phyloP scores from a whole-genome alignment of 352 stramenopile genomes.

The Globisporangium yorkense region DNA sequence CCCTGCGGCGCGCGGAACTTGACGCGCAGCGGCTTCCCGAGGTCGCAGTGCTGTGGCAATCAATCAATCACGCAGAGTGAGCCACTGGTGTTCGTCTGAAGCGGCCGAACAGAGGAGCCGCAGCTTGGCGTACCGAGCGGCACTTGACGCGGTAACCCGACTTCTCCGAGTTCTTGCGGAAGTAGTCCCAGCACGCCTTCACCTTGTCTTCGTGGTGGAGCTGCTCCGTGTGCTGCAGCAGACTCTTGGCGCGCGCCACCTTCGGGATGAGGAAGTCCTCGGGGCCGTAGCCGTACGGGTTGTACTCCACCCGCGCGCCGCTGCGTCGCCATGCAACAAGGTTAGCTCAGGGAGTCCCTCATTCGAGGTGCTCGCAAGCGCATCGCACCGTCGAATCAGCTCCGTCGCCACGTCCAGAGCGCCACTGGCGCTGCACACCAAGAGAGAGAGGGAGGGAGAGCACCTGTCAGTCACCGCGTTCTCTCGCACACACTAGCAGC shows the following conservation, averaged over 20 bases:
- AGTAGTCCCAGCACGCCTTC: slow-evolving; percentile 67
- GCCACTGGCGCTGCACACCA: slow-evolving; percentile 47
- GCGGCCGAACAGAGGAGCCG: not conserved
- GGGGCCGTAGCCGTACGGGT: slow-evolving; percentile 80
- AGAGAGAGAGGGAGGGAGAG: not conserved
- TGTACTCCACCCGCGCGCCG: slow-evolving; percentile 65
- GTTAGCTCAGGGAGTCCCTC: not conserved
- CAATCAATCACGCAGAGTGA: slow-evolving; percentile 1
- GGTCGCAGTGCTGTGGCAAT: slow-evolving; percentile 54
- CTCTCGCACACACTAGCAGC: not conserved
- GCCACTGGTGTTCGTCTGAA: no score
- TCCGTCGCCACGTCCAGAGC: slow-evolving; percentile 67
- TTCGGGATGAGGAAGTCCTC: slow-evolving; percentile 85
- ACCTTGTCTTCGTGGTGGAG: slow-evolving; percentile 81
- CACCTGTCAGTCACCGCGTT: not conserved
- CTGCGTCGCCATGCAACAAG: slow-evolving; percentile 10
- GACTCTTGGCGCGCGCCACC: slow-evolving; percentile 68
- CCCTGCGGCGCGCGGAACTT: slow-evolving; percentile 62
- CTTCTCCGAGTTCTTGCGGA: slow-evolving; percentile 64
- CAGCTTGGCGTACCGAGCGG: slow-evolving; percentile 36
- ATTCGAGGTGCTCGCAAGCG: not conserved
- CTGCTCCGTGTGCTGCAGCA: slow-evolving; percentile 85
- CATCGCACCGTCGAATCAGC: slow-evolving; percentile 50
- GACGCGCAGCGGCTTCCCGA: slow-evolving; percentile 75
- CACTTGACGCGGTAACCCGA: slow-evolving; percentile 67